phyloP scores from a whole-genome alignment of 2,329 filamentous ascomycete species.

The Beauveria rudraprayagi region DNA sequence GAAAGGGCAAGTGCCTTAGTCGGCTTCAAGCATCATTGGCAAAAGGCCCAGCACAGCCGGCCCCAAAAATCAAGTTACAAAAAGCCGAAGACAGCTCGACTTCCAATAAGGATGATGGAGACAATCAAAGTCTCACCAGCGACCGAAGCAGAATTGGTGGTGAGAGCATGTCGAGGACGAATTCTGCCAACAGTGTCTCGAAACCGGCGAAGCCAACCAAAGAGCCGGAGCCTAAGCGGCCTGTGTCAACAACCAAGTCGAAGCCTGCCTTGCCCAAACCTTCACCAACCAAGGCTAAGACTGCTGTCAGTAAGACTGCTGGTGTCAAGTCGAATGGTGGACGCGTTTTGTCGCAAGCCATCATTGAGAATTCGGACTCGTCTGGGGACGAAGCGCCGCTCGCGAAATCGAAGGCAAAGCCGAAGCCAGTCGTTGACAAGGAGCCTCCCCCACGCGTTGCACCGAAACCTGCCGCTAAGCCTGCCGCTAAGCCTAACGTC shows the following conservation, averaged over 20 bases:
- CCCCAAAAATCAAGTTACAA: conserved; percentile 42
- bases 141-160: conserved; percentile 25
- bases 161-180: conserved; percentile 41
- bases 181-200: conserved; percentile 40
- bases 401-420: conserved; percentile 19
- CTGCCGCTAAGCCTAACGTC: conserved; percentile 5
- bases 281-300: conserved; percentile 36
- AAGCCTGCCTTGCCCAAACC: conserved; percentile 30
- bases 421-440: conserved; percentile 9
- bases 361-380: conserved; percentile 48
- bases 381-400: conserved; percentile 41
- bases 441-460: conserved; percentile 13
- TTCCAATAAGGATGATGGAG: conserved; percentile 31
- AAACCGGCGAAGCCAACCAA: conserved; percentile 52
- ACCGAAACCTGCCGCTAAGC: conserved; percentile 20
- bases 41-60: conserved; percentile 38
- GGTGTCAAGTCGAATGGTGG: conserved; percentile 30
- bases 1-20: conserved; percentile 51
- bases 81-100: conserved; percentile 41
- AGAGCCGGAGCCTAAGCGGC: conserved; percentile 48
- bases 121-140: conserved; percentile 19
- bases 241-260: conserved; percentile 31
- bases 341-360: conserved; percentile 46
- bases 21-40: conserved; percentile 52
- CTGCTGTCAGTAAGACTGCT: conserved; percentile 19